Percentiles rank a stretch among this genome's conserved stretches.
Conservation (phyloP, 225 moss, liverwort and hornwort species). For the Sphagnum tenellum region DNA sequence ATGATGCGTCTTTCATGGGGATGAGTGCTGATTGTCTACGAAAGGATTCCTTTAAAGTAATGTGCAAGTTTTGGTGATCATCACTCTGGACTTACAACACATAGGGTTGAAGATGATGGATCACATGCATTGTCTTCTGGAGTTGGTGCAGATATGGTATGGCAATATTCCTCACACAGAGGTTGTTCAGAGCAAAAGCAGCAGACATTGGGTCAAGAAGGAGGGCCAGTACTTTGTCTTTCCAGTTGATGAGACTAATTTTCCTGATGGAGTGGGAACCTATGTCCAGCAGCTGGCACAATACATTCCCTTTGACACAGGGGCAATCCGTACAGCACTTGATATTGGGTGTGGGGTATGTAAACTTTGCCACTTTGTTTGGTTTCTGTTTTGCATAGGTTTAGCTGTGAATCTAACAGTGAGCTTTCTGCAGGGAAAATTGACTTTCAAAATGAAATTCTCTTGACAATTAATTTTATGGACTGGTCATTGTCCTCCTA, state of each 20-base stretch:
- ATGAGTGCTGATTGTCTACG: too few relatives aligned
- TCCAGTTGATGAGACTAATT: conserved; percentile 3
- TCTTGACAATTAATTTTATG: too few relatives aligned
- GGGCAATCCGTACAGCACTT: conserved; percentile 5
- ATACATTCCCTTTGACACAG: neutral
- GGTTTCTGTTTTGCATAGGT: too few relatives aligned
- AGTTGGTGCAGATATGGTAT: conserved; percentile 1
- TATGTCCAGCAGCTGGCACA: conserved; percentile 2
- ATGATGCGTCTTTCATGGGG: too few relatives aligned
- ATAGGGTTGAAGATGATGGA: too few relatives aligned
- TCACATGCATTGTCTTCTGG: neutral
- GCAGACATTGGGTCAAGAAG: conserved; percentile 3
- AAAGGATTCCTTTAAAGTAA: too few relatives aligned
- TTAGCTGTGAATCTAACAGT: too few relatives aligned
- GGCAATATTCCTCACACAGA: conserved; percentile 4
- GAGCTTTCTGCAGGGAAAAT: too few relatives aligned
- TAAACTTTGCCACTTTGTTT: neutral
- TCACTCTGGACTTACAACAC: too few relatives aligned
- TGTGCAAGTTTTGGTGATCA: too few relatives aligned
- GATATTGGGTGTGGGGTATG: conserved; percentile 9
- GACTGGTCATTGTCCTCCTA: too few relatives aligned
- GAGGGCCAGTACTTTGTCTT: conserved; percentile 3
- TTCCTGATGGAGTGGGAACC: conserved; percentile 1
- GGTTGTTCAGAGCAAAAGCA: neutral
- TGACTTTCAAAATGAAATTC: too few relatives aligned